These are phyloP conservation scores for Lentinula boryana DNA, from an alignment of 768 basidiomycete species.

Conservation along the genomic window DNA sequence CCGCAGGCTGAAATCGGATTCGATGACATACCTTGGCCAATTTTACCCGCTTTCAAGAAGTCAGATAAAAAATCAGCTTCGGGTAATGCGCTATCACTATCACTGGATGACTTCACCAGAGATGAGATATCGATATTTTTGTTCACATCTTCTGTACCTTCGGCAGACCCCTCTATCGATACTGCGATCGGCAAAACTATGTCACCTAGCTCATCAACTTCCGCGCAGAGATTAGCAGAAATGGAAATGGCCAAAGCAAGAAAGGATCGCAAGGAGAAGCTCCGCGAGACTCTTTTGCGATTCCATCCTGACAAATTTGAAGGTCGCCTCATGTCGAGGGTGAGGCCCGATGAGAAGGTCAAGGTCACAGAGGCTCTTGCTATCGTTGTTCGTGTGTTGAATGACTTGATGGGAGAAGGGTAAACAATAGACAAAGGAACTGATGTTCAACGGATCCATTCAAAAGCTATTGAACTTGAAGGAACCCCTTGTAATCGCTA, in stretches of 20 bases:
- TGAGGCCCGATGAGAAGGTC: slow-evolving; percentile 40
- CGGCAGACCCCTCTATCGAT: background rate
- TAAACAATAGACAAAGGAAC: background rate
- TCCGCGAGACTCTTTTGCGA: slow-evolving; percentile 63
- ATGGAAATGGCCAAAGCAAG: slow-evolving; percentile 35
- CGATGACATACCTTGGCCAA: slow-evolving; percentile 71
- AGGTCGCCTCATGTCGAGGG: slow-evolving; percentile 55
- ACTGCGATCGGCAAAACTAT: background rate
- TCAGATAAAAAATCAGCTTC: slow-evolving; percentile 10
- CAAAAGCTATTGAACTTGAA: background rate
- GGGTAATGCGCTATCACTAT: slow-evolving; percentile 8
- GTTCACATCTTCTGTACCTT: slow-evolving; percentile 22
- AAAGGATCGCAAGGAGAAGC: slow-evolving; percentile 50
- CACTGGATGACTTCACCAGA: slow-evolving; percentile 45
- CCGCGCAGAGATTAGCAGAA: slow-evolving; percentile 7
- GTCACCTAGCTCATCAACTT: background rate
- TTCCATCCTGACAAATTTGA: slow-evolving; percentile 85
- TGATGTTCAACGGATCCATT: background rate
- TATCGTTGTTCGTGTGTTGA: slow-evolving; percentile 56
- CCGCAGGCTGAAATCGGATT: slow-evolving; percentile 32
- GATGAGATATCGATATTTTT: slow-evolving; percentile 57
- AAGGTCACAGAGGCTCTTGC: slow-evolving; percentile 56
- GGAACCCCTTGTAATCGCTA: background rate
- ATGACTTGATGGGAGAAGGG: slow-evolving; percentile 40
- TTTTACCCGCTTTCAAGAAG: slow-evolving; percentile 30